Base-by-base conservation (phyloP, 1,284 basidiomycete species). In the Takashimella koratensis region DNA sequence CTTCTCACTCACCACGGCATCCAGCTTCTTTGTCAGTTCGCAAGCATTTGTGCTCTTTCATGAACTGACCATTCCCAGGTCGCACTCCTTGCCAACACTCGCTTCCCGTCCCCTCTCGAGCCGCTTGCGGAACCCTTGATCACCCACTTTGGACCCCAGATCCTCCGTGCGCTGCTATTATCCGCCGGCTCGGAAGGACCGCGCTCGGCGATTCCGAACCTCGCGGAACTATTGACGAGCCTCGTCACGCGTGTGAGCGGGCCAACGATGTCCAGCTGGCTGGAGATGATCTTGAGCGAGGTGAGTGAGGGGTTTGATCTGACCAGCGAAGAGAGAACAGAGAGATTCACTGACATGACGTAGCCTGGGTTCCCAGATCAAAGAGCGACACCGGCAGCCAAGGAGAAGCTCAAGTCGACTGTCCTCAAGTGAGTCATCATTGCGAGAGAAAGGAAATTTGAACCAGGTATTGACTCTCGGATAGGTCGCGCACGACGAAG, bases 121-220 rank as follows among this genome's bases (percentile, higher is more conserved):
- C 58, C 62, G 2, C 47, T 65, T 6, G 59, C 64, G 44, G 70
- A 70, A 24, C 65, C 66, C 0, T 53, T 91, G 3, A 75, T 88
- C 27, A 77, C 76, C 6, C 85, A 90, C 65, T 73, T 65, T 48
- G 90, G 90, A 4, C 81, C 80, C 12, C 69, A 81, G 8, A 82
- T 92, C 52, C 82, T 92, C 68, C 81, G 82, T 16, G 86, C 86
- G 0, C 72, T 91, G 2, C 70, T 94, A 5, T 79, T 81, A 51
- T 90, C 87, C 16, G 88, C 93, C 42, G 90, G 87, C 0, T 84
- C 86, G 10, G 81, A 86, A 10, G 86, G 90, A 1, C 91, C 91
- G 0, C 79, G 90, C 52, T 89, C 87, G 22, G 85, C 84, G n/a
- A 84, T 86, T 6, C 85, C 83, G 10, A 93, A 94, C 67, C 77